Base-by-base conservation (phyloP, 2,329 filamentous ascomycete species). In the Claviceps fusiformis region DNA sequence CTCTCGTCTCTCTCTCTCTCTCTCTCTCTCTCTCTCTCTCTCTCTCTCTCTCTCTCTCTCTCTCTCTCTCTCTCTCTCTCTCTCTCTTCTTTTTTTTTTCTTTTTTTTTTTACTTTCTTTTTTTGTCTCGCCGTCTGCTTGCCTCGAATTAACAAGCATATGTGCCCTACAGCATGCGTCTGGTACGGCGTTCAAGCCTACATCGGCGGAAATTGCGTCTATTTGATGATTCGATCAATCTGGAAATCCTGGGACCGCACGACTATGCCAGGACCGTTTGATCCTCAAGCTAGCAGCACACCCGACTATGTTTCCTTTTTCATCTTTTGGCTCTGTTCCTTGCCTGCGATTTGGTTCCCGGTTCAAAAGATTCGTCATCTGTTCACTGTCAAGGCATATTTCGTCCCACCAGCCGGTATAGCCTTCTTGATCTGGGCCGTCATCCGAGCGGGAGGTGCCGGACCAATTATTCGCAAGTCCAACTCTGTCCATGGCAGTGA, bases 381-480 rank as follows among this genome's bases (percentile, higher is more conserved):
- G 4, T 95, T 95, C 71, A 95, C 90, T 0, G 86, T 89, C 65
- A 96, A 96, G 72, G 83, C 91, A 0, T 87, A 83, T 65, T 81
- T 95, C 57, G 90, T 93, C 0, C 91, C 91, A 0, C 77, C 78
- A 43, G 89, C 89, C n/a, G 90, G 87, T 52, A 75, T 95, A 52
- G 82, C 87, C 15, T 93, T 93, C 68, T 87, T 95, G 68, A 85
- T 89, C 64, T 96, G 91, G 91, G 81, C 88, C 2, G 77, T 95
- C 31, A 83, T 88, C 41, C 81, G 86, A 31, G 91, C 91, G 35
- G 81, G 89, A 47, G 91, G 90, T 0, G 78, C 91, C 56, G 91
- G 91, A 1, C 89, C 89, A 1, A 89, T 96, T 61, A 78, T 95
- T 29, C 76, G 83, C 55, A 85, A 92, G 65, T 73, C 78, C 0